Percentiles rank a stretch among this genome's conserved stretches.
Conservation (phyloP, 2,329 filamentous ascomycete species). For the Curvularia spicifera region DNA sequence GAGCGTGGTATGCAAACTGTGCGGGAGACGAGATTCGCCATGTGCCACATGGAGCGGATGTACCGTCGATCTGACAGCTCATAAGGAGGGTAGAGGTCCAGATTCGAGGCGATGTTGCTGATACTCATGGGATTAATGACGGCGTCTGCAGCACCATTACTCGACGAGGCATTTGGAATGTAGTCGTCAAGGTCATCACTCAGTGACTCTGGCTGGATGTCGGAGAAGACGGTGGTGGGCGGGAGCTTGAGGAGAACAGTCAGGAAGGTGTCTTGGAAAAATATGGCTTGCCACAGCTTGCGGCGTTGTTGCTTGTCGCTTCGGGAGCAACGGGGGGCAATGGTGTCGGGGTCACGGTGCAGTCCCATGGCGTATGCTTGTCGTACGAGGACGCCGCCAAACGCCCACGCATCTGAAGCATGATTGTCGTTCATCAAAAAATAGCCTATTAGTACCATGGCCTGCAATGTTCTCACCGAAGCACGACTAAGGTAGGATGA, state of each 20-base stretch:
- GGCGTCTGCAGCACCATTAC: constrained; percentile 46
- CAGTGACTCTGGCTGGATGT: constrained; percentile 77
- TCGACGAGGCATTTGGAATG: constrained; percentile 66
- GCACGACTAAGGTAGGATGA: constrained; percentile 78
- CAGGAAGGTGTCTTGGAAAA: constrained; percentile 81
- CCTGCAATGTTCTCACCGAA: constrained; percentile 74
- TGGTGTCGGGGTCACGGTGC: constrained; percentile 78
- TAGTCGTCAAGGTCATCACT: constrained; percentile 69
- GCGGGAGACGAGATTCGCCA: constrained; percentile 79
- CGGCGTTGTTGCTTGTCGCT: constrained; percentile 80
- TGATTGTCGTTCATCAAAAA: constrained; percentile 89
- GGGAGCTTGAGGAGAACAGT: constrained; percentile 79
- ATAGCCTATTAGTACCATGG: constrained; percentile 83
- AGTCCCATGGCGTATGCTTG: constrained; percentile 84
- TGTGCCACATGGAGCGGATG: constrained; percentile 77
- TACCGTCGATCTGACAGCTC: constrained; percentile 58
- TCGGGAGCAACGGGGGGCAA: constrained; percentile 66
- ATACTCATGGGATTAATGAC: constrained; percentile 61
- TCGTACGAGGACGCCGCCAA: constrained; percentile 76
- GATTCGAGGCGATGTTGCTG: constrained; percentile 54
- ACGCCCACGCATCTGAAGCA: constrained; percentile 81
- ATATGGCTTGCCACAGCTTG: constrained; percentile 82
- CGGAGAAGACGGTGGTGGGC: constrained; percentile 78
- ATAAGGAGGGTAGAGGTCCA: constrained; percentile 49
- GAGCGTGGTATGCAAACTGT: constrained; percentile 77